Conservation (phyloP, 2,329 filamentous ascomycete species). For the Cercospora zeae-maydis region DNA sequence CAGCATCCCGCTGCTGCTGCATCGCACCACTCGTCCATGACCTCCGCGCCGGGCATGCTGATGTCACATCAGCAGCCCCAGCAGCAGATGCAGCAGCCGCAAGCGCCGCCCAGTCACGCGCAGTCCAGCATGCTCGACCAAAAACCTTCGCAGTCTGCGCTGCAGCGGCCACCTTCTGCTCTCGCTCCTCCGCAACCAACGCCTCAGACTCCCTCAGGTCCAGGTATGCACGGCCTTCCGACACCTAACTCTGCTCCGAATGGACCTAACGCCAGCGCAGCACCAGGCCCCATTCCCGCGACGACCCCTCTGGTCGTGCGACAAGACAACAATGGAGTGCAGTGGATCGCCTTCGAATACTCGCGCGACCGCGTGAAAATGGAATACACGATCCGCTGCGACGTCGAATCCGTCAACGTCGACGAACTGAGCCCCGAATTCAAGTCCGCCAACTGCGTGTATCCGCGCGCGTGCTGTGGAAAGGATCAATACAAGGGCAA, state of each 20-base stretch:
- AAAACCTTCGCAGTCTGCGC: conserved; percentile 27
- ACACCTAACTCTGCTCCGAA: conserved; percentile 25
- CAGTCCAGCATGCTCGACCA: conserved; percentile 28
- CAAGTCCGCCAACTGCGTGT: conserved; percentile 98
- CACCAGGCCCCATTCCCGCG: conserved; percentile 91
- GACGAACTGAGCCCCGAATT: conserved; percentile 82
- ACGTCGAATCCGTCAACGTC: conserved; percentile 93
- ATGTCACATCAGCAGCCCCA: conserved; percentile 52
- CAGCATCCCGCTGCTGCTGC: conserved; percentile 48
- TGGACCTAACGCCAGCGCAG: conserved; percentile 80
- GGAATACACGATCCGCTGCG: conserved; percentile 98
- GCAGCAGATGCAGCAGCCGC: conserved; percentile 26
- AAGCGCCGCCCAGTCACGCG: conserved; percentile 27
- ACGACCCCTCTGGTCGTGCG: conserved; percentile 91
- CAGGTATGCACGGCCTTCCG: conserved; percentile 29
- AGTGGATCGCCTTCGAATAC: conserved; percentile 99
- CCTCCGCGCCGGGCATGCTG: conserved; percentile 48
- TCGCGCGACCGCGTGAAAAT: conserved; percentile 96
- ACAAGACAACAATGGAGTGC: conserved; percentile 93
- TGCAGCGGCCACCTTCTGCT: conserved; percentile 28
- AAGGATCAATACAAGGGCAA: conserved; percentile 98
- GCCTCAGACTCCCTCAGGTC: conserved; percentile 33
- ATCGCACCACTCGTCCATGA: conserved; percentile 53
- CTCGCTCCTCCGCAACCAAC: conserved; percentile 28
- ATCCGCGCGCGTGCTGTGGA: conserved; percentile 86